Conservation (phyloP, 805 yeast genomes). For the Debaryomyces castellii region DNA sequence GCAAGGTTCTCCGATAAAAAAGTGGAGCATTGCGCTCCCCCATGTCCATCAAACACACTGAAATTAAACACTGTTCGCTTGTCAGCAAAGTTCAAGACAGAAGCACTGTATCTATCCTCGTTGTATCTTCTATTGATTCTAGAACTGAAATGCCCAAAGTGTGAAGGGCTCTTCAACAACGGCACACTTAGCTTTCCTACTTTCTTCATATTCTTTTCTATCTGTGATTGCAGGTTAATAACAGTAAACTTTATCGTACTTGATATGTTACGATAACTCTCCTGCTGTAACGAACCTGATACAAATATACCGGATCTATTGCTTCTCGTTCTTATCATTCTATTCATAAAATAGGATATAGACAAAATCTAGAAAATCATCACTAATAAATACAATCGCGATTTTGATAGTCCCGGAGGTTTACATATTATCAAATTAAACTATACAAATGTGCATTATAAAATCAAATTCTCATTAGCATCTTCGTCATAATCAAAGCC, state of each 20-base stretch:
- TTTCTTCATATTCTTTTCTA: constrained; percentile 3
- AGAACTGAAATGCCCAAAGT: constrained; percentile 75
- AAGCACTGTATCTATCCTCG: constrained; percentile 78
- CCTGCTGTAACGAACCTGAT: neutral
- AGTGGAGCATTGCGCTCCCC: constrained; percentile 73
- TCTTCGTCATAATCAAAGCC: constrained; percentile 34
- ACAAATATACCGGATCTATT: neutral
- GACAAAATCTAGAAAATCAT: neutral
- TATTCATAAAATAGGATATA: neutral
- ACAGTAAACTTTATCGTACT: constrained; percentile 29
- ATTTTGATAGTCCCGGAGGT: neutral
- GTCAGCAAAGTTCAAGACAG: constrained; percentile 44
- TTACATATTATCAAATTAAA: neutral
- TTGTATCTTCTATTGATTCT: constrained; percentile 75
- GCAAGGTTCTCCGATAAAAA: constrained; percentile 56
- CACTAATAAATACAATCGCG: neutral
- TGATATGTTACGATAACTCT: constrained; percentile 12
- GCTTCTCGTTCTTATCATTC: neutral
- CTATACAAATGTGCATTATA: constrained; percentile 13
- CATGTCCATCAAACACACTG: constrained; percentile 92
- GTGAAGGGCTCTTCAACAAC: constrained; percentile 62
- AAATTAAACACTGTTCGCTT: constrained; percentile 51
- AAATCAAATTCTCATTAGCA: constrained; percentile 30
- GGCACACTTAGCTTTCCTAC: constrained; percentile 49
- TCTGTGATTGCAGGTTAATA: constrained; percentile 10